A percentile compares a stretch with the other conserved stretches of the same genome.
phyloP scores from a whole-genome alignment of 2,329 filamentous ascomycete genomes.

The Passalora sequoiae region DNA sequence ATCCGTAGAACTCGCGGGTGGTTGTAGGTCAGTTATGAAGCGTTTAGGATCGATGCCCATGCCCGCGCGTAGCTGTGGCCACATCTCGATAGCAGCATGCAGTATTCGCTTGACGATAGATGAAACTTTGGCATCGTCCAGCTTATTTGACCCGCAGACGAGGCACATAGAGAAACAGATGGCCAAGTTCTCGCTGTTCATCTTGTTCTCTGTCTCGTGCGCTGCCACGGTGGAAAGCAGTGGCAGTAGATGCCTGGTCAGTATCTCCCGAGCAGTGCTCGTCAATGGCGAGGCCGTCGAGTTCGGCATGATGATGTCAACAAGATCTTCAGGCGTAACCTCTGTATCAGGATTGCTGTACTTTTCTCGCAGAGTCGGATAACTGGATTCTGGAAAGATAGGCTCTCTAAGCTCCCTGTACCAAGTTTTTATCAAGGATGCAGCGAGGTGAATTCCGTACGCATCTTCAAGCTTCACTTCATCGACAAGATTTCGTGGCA shows the following conservation, averaged over 20 bases:
- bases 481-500: conserved; percentile 34
- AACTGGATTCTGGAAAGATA: conserved; percentile 47
- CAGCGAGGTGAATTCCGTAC: conserved; percentile 51
- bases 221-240: conserved; percentile 45
- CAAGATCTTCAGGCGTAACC: conserved; percentile 40
- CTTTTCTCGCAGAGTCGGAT: conserved; percentile 42
- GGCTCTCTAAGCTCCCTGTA: conserved; percentile 50
- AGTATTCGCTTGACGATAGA: conserved; percentile 48
- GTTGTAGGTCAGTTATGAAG: conserved; percentile 38
- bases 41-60: conserved; percentile 37
- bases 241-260: conserved; percentile 49
- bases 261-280: conserved; percentile 43
- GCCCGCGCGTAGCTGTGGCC: conserved; percentile 41
- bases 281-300: conserved; percentile 46
- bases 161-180: conserved; percentile 52
- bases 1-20: conserved; percentile 38
- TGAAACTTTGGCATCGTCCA: conserved; percentile 52
- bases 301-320: conserved; percentile 42
- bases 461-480: conserved; percentile 47
- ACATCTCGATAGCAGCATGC: conserved; percentile 44
- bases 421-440: conserved; percentile 52
- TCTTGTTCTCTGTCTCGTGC: conserved; percentile 49
- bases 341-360: conserved; percentile 38
- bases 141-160: conserved; percentile 49
- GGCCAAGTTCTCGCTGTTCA: conserved; percentile 50